These are phyloP conservation scores for Vitis hybrid DNA, from an alignment of 177 flowering plant genomes.

Conservation along the genomic window DNA sequence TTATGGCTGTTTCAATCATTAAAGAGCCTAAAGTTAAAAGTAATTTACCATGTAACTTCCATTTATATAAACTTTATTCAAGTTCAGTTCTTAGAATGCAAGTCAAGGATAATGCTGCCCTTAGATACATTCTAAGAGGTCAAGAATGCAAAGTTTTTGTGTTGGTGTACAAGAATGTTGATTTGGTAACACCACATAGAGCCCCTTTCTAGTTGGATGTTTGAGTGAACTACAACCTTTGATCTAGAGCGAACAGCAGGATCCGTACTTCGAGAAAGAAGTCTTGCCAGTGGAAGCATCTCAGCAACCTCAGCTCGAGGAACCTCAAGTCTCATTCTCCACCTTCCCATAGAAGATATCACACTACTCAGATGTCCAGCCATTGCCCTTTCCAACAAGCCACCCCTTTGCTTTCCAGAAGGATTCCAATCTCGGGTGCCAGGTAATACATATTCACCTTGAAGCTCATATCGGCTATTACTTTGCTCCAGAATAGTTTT, in stretches of 20 bases:
- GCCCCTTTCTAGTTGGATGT: neutral
- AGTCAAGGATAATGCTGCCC: neutral
- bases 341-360: conserved; percentile 98
- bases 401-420: conserved; percentile 53
- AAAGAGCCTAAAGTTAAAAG: no score
- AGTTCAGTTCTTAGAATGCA: neutral
- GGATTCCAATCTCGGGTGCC: conserved; percentile 77
- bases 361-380: conserved; percentile 86
- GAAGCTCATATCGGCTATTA: conserved; percentile 90
- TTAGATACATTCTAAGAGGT: neutral
- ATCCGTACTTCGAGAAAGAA: conserved; percentile 93
- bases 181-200: neutral
- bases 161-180: neutral
- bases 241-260: conserved; percentile 96
- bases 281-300: conserved; percentile 98
- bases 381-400: conserved; percentile 73
- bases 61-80: no score
- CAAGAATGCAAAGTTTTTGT: neutral
- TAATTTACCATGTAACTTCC: no score
- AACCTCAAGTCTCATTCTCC: conserved; percentile 98
- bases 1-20: no score
- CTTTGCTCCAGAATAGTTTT: conserved; percentile 85
- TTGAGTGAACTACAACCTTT: conserved; percentile 50
- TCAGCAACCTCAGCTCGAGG: conserved; percentile 93
- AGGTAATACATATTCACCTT: conserved; percentile 98